Evolutionary conservation across 345 rosid genomes (phyloP), one percentile per base, ranked within the genome.

Genomic region (Sonneratia caseolaris): DNA sequence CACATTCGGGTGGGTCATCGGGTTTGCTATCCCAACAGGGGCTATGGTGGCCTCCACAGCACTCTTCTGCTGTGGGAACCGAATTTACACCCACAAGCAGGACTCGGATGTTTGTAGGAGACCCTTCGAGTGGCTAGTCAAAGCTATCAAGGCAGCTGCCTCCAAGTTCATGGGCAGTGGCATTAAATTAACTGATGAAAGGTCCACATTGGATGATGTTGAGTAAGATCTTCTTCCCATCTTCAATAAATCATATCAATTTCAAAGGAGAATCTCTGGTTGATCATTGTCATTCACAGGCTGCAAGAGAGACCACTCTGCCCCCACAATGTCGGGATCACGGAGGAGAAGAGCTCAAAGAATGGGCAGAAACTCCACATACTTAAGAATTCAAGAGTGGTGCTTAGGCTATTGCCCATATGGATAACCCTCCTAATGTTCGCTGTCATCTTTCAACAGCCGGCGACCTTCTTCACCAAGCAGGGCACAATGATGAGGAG

Each of bases 401-500:
- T 91, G 3, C 69, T 85, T 18, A 78, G 91, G 70, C 84, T 94
- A 47, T 61, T 94, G 71, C 98, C 98, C 2, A 86, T 94, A 36
- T 94, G 98, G 98, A 81, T 88, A 61, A 87, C 85, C 89, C 97
- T 94, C 35, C 86, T 94, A 3, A 85, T 84, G 85, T 94, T 91
- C 70, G 98, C 98, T 0, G 92, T 94, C 49, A 87, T 94, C 73
- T 94, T 91, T 79, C 93, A 89, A 48, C 98, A 85, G 71, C 98
- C 97, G 0, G 85, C 90, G 0, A 94, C 98, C 0, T 94, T 94
- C 75, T 94, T 94, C 66, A 91, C 97, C 10, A 94, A 91, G 73
- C 98, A 94, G 78, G 98, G 97, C 71, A 89, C 82, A 87, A 83
- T 87, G 18, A 94, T 94, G 99, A 78, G 83, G 66, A 80, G 96